Conservation (phyloP, 108 stramenopile species). For the Nitzschia putrida region DNA sequence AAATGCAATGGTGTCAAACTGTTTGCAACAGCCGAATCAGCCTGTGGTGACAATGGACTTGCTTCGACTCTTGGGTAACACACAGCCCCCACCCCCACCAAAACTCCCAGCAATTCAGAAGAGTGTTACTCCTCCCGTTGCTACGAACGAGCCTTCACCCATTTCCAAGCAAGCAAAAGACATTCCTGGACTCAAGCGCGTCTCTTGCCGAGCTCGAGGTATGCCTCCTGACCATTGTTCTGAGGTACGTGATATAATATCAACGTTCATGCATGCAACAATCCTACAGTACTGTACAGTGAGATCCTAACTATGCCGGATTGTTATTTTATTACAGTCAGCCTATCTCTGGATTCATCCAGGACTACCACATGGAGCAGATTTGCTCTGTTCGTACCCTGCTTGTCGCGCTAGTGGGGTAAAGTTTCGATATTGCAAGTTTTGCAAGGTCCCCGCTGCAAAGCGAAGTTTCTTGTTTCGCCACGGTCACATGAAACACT, state of each 20-base stretch:
- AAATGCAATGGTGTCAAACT: background rate
- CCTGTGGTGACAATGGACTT: no score
- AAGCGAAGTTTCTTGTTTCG: slow-evolving; percentile 11
- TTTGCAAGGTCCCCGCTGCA: slow-evolving; percentile 2
- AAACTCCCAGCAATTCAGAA: no score
- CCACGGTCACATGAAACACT: background rate
- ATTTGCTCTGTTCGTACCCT: slow-evolving; percentile 15
- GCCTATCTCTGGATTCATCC: slow-evolving; percentile 1
- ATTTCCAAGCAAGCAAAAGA: no score
- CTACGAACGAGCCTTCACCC: no score
- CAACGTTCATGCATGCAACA: no score
- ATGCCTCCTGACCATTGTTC: slow-evolving; percentile 8
- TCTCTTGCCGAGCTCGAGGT: slow-evolving; percentile 7
- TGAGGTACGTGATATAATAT: slow-evolving; percentile 19
- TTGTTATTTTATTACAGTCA: background rate
- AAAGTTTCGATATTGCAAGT: slow-evolving; percentile 8
- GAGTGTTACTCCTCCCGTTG: no score
- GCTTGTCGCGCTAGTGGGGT: slow-evolving; percentile 11
- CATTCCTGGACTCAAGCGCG: no score
- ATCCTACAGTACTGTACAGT: no score
- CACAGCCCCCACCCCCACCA: no score
- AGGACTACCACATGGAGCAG: background rate
- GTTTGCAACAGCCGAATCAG: background rate
- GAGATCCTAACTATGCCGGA: no score
- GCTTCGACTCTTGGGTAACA: no score